Conservation (phyloP, 2,329 filamentous ascomycete genomes). For the Colletotrichum coccodes region DNA sequence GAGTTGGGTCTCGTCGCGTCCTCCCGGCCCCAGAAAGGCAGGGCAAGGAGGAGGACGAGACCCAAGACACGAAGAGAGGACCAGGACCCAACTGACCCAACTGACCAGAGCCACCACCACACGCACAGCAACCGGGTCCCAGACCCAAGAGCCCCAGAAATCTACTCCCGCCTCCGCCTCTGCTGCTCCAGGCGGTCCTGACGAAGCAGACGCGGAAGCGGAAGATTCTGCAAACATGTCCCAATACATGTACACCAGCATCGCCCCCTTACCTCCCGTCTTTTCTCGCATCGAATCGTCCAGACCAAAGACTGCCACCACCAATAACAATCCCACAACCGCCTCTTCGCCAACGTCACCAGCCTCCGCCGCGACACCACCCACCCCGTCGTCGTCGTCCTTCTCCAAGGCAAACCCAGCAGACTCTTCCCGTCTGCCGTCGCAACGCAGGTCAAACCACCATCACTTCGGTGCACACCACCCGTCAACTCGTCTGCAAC, state of each 20-base stretch:
- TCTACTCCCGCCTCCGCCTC: background rate
- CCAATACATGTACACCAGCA: constrained; percentile 35
- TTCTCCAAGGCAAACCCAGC: constrained; percentile 18
- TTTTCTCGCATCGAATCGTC: constrained; percentile 27
- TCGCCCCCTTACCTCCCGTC: constrained; percentile 32
- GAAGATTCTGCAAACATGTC: constrained; percentile 31
- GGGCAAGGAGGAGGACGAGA: constrained; percentile 1
- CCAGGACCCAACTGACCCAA: constrained; percentile 18
- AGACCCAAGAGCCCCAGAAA: constrained; percentile 4
- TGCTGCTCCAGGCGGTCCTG: background rate
- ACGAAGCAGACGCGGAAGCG: constrained; percentile 7
- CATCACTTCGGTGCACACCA: constrained; percentile 2
- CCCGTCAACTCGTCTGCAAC: constrained; percentile 35
- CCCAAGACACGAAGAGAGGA: constrained; percentile 20
- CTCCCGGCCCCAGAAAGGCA: constrained; percentile 26
- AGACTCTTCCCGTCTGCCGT: constrained; percentile 13
- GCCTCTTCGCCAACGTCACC: constrained; percentile 33
- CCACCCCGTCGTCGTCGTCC: constrained; percentile 31
- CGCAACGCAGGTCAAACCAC: background rate
- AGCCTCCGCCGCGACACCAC: constrained; percentile 42
- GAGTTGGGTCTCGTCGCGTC: constrained; percentile 24
- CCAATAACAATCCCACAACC: background rate
- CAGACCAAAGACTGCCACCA: constrained; percentile 10
- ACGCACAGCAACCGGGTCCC: constrained; percentile 1
- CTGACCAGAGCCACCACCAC: constrained; percentile 1